Base-by-base conservation (phyloP, 768 basidiomycete species). In the Tylopilus vinaceipallidus region DNA sequence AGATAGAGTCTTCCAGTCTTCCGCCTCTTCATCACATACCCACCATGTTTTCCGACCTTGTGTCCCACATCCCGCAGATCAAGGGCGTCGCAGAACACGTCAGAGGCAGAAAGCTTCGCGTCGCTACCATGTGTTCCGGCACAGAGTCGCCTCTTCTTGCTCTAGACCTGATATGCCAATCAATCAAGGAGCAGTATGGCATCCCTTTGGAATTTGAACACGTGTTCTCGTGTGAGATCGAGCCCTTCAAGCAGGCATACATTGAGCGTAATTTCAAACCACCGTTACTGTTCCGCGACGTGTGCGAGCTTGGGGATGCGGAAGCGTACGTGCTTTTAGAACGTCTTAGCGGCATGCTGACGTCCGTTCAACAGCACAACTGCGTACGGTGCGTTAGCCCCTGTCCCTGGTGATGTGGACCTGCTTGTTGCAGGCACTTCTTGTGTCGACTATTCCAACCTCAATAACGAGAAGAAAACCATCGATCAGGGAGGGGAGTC, bases 121-220 rank as follows among this genome's bases (percentile, higher is more conserved):
- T 98, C 51, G 95, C 93, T 4, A 98, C 95, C 11, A 98, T 98
- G 95, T 97, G 88, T 70, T 95, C 93, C 35, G 95, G 95, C 22
- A 98, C 95, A 6, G 95, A 98, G 63, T 92, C 91, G 2, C 95
- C 95, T 43, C 79, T 98, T 20, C 83, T 97, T 30, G 95, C 95
- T 13, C 75, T 98, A 39, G 86, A 89, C 26, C 71, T 95, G 52
- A 91, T 97, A 38, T 84, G 84, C 49, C 81, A 86, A 50, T 81
- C 86, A 5, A 79, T 95, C 56, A 69, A 80, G 26, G 81, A 84
- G 26, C 85, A 86, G 57, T 81, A 83, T 57, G 79, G 73, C 3
- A 58, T 86, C 45, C 71, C 77, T 2, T 70, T 97, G 48, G 79
- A 86, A 22, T 75, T 92, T 44, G 88, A 95, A 66, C 94, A 97